Evolutionary conservation across 148 eudicot species (phyloP).

Genomic region (Fagopyrum homotropicum): DNA sequence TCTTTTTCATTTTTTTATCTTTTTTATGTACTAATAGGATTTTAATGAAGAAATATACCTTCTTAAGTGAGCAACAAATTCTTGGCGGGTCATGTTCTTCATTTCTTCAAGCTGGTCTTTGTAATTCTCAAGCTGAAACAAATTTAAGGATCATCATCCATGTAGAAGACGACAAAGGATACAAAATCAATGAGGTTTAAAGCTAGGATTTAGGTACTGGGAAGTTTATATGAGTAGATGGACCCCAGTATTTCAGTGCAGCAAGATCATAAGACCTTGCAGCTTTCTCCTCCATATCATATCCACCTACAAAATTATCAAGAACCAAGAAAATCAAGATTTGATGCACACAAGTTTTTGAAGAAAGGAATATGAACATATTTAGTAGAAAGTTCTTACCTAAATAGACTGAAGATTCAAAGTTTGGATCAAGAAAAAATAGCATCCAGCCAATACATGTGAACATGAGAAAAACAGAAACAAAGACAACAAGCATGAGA

Average conservation of each 20-base stretch:
- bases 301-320: constrained; percentile 30
- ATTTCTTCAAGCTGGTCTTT: constrained; percentile 63
- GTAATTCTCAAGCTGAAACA: constrained; percentile 62
- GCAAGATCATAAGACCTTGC: constrained; percentile 60
- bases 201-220: constrained; percentile 25
- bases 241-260: constrained; percentile 62
- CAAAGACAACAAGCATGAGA: neutral
- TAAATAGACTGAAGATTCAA: constrained; percentile 3
- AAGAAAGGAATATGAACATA: neutral
- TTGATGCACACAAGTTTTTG: neutral
- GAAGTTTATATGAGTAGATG: constrained; percentile 49
- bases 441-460: constrained; percentile 8
- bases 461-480: neutral
- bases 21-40: neutral
- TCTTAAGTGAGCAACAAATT: constrained; percentile 83
- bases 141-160: neutral
- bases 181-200: constrained; percentile 14
- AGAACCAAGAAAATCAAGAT: neutral
- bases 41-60: constrained; percentile 25
- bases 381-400: constrained; percentile 9
- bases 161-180: neutral
- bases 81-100: constrained; percentile 90
- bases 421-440: neutral
- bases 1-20: neutral
- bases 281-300: constrained; percentile 62